phyloP scores from a whole-genome alignment of 2,329 filamentous ascomycete genomes.

The Nemania abortiva region DNA sequence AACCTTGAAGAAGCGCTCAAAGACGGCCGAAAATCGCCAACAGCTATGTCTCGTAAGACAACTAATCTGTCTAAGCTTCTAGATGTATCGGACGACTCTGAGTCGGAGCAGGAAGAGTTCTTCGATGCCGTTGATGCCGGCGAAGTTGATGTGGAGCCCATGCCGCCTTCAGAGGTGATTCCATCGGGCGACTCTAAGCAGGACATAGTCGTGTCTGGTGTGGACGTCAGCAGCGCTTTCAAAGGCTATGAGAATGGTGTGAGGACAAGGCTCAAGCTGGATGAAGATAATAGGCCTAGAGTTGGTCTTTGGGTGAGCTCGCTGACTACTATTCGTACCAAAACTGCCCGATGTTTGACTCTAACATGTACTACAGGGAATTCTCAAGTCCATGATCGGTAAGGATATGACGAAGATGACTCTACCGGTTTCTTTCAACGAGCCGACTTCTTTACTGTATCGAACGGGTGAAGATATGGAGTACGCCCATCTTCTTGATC shows the following conservation, averaged over 20 bases:
- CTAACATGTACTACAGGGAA: conserved; percentile 70
- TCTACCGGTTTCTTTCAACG: conserved; percentile 96
- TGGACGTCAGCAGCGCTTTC: conserved; percentile 82
- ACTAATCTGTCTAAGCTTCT: conserved; percentile 77
- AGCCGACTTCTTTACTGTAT: conserved; percentile 94
- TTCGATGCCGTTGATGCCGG: conserved; percentile 97
- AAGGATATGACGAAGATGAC: conserved; percentile 99
- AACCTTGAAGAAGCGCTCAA: conserved; percentile 53
- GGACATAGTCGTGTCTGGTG: conserved; percentile 60
- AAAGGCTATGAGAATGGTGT: conserved; percentile 92
- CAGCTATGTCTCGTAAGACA: conserved; percentile 66
- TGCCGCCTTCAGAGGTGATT: conserved; percentile 65
- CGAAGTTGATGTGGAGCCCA: conserved; percentile 82
- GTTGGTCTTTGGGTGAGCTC: conserved; percentile 90
- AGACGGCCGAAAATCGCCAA: conserved; percentile 57
- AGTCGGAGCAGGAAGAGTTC: conserved; percentile 91
- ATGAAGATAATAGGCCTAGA: conserved; percentile 91
- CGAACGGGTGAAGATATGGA: conserved; percentile 98
- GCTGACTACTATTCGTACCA: neutral
- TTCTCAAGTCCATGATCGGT: conserved; percentile 99
- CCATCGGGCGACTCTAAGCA: conserved; percentile 58
- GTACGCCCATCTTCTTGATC: conserved; percentile 91
- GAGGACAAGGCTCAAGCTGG: conserved; percentile 83
- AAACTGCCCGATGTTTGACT: neutral
- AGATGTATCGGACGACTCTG: conserved; percentile 78